Evolutionary conservation across 176 grass and related monocot genomes (phyloP).

Genomic region (Eragrostis curvula): DNA sequence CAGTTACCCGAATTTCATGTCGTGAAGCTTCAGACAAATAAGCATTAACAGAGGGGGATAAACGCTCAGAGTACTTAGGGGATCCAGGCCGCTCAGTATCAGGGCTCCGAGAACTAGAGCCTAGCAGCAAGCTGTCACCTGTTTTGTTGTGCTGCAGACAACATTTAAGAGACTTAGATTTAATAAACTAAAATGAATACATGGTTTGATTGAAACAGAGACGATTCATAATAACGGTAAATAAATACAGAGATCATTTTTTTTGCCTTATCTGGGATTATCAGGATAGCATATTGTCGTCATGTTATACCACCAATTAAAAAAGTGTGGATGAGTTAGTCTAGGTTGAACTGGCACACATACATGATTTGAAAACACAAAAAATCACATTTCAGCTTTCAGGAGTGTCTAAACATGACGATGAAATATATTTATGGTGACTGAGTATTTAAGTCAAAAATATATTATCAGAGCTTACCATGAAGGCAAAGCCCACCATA

Average conservation of each 20-base stretch:
- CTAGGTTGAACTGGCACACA: constrained; percentile 16
- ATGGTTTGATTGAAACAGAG: constrained; percentile 24
- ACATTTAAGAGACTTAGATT: constrained; percentile 40
- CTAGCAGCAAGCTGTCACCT: constrained; percentile 84
- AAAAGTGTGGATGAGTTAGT: background rate
- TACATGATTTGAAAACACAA: constrained; percentile 13
- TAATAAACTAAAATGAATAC: constrained; percentile 18
- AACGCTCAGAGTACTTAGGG: constrained; percentile 96
- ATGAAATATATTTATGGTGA: background rate
- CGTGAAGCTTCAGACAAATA: constrained; percentile 97
- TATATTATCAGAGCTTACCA: constrained; percentile 12
- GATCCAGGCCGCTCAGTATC: constrained; percentile 79
- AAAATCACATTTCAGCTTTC: background rate
- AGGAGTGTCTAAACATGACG: constrained; percentile 16
- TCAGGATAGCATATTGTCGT: constrained; percentile 27
- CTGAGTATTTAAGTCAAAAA: background rate
- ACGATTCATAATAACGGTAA: constrained; percentile 10
- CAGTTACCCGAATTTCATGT: constrained; percentile 93
- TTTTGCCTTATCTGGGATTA: background rate
- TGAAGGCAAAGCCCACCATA: background rate
- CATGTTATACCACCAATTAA: constrained; percentile 24
- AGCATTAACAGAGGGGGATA: constrained; percentile 90
- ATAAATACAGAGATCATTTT: background rate
- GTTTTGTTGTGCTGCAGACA: constrained; percentile 84
- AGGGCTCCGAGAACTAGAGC: constrained; percentile 88